phyloP scores from a whole-genome alignment of 2,329 filamentous ascomycete species.

The Aspergillus sojae region DNA sequence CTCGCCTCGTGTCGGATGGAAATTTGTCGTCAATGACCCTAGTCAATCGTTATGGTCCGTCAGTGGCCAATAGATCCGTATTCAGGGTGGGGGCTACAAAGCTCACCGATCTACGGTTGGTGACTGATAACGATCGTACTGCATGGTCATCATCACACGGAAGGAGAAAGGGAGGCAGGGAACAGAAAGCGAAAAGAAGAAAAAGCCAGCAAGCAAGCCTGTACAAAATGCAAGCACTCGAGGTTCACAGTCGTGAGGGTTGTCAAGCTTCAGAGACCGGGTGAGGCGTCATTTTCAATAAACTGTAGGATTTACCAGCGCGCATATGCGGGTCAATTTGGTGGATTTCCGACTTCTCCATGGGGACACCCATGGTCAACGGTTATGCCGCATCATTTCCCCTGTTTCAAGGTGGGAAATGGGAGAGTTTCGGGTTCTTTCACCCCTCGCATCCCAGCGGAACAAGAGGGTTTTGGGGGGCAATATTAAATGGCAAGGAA shows the following conservation, averaged over 20 bases:
- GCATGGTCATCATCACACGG: conserved; percentile 12
- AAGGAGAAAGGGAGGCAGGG: neutral
- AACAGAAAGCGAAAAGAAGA: neutral
- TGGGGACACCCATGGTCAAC: conserved; percentile 19
- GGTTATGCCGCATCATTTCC: conserved; percentile 23
- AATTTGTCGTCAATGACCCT: conserved; percentile 15
- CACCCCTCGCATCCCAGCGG: conserved; percentile 23
- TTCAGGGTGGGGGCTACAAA: conserved; percentile 4
- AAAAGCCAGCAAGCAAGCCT: neutral
- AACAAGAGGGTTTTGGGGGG: conserved; percentile 9
- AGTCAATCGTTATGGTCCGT: conserved; percentile 4
- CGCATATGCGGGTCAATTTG: conserved; percentile 22
- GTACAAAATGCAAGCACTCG: conserved; percentile 5
- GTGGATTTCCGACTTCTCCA: conserved; percentile 14
- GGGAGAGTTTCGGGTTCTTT: conserved; percentile 17
- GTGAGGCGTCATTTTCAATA: conserved; percentile 31
- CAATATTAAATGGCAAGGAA: neutral
- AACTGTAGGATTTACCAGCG: conserved; percentile 16
- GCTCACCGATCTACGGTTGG: conserved; percentile 16
- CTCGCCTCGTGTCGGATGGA: conserved; percentile 15
- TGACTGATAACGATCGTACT: conserved; percentile 14
- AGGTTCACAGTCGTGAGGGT: conserved; percentile 7
- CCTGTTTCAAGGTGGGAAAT: conserved; percentile 24
- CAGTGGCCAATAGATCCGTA: neutral
- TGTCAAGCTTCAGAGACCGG: conserved; percentile 14